Conservation (phyloP, 2,329 filamentous ascomycete species). For the Trematosphaeria pertusa region DNA sequence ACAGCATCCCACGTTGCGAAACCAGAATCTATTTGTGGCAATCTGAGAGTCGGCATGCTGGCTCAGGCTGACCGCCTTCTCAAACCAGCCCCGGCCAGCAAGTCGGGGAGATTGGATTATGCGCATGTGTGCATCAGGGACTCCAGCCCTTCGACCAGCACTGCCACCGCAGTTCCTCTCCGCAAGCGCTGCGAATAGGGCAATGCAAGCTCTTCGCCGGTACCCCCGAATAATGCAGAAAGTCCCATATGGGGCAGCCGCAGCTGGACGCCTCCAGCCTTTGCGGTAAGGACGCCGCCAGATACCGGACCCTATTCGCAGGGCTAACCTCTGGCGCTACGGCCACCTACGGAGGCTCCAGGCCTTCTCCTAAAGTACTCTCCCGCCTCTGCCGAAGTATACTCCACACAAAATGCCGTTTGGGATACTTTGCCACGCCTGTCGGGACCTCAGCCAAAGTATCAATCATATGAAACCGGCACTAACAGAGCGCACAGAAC, state of each 20-base stretch:
- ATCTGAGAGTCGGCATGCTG: conserved; percentile 22
- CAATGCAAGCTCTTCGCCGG: too few relatives aligned
- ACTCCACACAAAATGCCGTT: conserved; percentile 16
- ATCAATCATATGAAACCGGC: conserved; percentile 10
- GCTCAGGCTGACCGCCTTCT: conserved; percentile 34
- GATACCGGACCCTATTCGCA: conserved; percentile 21
- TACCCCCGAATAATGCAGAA: too few relatives aligned
- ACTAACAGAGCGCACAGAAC: conserved; percentile 7
- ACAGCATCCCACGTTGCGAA: conserved; percentile 25
- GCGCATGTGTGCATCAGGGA: conserved; percentile 22
- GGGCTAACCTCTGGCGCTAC: conserved; percentile 30
- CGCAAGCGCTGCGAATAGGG: too few relatives aligned
- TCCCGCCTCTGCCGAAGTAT: conserved; percentile 28
- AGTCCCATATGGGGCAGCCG: not conserved
- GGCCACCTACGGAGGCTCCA: conserved; percentile 35
- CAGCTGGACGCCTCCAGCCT: not conserved
- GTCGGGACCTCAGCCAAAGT: conserved; percentile 5
- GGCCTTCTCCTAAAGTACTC: conserved; percentile 26
- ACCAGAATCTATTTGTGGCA: conserved; percentile 29
- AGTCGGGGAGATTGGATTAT: conserved; percentile 19
- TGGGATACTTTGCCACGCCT: conserved; percentile 21
- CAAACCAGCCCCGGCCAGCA: conserved; percentile 16
- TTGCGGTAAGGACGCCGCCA: conserved; percentile 6
- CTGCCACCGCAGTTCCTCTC: too few relatives aligned
- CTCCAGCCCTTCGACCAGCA: not conserved